Percentiles rank a stretch among this genome's conserved stretches.
These are phyloP conservation scores for Pulveroboletus sp. DNA, from an alignment of 768 basidiomycete genomes.

Conservation along the genomic window DNA sequence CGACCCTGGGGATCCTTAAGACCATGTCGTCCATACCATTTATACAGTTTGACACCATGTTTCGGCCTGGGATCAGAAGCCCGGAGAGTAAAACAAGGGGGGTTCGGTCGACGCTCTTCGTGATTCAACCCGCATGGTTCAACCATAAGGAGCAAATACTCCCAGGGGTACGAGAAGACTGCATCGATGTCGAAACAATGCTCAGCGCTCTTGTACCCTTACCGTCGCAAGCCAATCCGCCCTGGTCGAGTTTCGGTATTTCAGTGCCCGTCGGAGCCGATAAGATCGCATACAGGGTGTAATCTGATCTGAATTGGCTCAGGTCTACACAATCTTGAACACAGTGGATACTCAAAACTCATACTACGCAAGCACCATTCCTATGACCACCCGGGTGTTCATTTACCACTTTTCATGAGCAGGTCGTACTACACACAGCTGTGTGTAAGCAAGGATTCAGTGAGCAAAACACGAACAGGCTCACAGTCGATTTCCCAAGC, in stretches of 20 bases:
- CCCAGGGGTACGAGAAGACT: background rate
- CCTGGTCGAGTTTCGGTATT: background rate
- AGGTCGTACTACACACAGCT: slow-evolving; percentile 37
- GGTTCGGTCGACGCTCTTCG: no score
- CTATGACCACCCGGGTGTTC: background rate
- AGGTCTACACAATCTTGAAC: background rate
- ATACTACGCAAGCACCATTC: background rate
- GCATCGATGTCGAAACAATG: background rate
- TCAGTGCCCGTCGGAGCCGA: no score
- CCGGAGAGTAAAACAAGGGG: no score
- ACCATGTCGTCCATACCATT: no score
- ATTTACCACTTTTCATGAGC: slow-evolving; percentile 53
- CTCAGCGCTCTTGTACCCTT: background rate
- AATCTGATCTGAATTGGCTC: background rate
- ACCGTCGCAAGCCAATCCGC: no score
- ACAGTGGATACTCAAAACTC: background rate
- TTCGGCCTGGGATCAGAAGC: no score
- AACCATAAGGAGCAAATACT: no score
- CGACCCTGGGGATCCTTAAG: no score
- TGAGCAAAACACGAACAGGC: slow-evolving; percentile 20
- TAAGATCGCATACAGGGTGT: background rate
- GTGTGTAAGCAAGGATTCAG: background rate
- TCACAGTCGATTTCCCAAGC: slow-evolving; percentile 78
- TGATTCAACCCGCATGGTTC: no score
- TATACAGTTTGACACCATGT: no score